Evolutionary conservation across 106 monocot genomes (phyloP).

Genomic region (Dendrobium officinale): DNA sequence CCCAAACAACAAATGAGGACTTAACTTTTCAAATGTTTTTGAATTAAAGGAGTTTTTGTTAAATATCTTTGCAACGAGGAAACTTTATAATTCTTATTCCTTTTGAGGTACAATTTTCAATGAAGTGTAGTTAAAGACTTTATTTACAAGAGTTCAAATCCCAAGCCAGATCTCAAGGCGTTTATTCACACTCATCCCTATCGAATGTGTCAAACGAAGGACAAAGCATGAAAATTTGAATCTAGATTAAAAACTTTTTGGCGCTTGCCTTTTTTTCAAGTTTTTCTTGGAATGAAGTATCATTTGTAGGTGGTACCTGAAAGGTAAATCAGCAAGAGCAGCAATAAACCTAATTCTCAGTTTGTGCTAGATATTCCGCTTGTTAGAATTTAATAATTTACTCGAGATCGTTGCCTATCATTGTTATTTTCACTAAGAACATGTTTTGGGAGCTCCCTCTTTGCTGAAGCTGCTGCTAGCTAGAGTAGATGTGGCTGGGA

Average conservation of each 20-base stretch:
- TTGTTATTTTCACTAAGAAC: too few species aligned
- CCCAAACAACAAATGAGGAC: neutral
- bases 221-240: neutral
- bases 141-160: neutral
- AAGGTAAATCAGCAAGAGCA: neutral
- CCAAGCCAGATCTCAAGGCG: neutral
- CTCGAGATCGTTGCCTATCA: neutral
- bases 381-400: neutral
- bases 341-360: neutral
- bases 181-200: neutral
- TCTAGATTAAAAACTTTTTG: neutral
- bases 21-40: neutral
- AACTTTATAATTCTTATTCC: neutral
- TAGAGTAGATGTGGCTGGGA: neutral
- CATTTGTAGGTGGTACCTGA: neutral
- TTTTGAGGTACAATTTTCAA: neutral
- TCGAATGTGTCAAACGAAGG: neutral
- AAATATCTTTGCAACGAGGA: neutral
- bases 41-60: neutral
- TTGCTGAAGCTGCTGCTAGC: neutral
- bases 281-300: neutral
- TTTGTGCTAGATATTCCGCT: neutral
- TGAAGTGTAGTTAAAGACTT: neutral
- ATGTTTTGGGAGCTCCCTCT: neutral
- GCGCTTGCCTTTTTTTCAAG: neutral